Conservation (phyloP, 179 eudicot genomes). For the Silene vulgaris region DNA sequence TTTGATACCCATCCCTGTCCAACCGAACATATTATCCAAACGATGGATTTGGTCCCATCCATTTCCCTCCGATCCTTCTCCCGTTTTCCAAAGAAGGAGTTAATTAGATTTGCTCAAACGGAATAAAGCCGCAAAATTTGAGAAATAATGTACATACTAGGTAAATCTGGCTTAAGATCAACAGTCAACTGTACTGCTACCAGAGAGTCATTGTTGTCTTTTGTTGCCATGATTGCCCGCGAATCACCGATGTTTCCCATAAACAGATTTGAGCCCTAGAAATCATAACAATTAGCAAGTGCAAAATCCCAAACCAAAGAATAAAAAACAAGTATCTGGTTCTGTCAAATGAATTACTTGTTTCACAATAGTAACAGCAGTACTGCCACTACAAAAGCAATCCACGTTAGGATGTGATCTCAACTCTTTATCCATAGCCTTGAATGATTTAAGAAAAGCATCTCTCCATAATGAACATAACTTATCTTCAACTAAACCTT, state of each 20-base stretch:
- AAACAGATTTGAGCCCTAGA: constrained; percentile 77
- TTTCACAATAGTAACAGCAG: constrained; percentile 73
- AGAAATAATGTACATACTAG: constrained; percentile 47
- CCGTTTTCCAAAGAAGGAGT: neutral
- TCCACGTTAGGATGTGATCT: constrained; percentile 79
- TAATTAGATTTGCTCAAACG: constrained; percentile 15
- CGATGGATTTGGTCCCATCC: neutral
- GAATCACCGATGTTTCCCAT: constrained; percentile 90
- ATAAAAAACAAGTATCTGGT: constrained; percentile 6
- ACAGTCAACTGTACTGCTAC: constrained; percentile 82
- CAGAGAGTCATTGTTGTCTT: constrained; percentile 53
- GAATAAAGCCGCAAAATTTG: neutral
- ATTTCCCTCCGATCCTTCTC: neutral
- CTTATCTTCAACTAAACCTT: constrained; percentile 39
- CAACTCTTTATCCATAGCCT: constrained; percentile 91
- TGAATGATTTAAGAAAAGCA: constrained; percentile 81
- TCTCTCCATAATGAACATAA: constrained; percentile 65
- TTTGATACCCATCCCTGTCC: neutral
- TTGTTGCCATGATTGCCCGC: constrained; percentile 85
- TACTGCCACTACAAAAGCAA: constrained; percentile 98
- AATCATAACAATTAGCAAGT: neutral
- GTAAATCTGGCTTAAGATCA: constrained; percentile 97
- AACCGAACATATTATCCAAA: neutral
- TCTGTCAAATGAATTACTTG: constrained; percentile 43
- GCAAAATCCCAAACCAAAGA: neutral